Percentiles rank a stretch among this genome's conserved stretches.
Conservation (phyloP, 2,329 filamentous ascomycete genomes). For the Tolypocladium sp. region DNA sequence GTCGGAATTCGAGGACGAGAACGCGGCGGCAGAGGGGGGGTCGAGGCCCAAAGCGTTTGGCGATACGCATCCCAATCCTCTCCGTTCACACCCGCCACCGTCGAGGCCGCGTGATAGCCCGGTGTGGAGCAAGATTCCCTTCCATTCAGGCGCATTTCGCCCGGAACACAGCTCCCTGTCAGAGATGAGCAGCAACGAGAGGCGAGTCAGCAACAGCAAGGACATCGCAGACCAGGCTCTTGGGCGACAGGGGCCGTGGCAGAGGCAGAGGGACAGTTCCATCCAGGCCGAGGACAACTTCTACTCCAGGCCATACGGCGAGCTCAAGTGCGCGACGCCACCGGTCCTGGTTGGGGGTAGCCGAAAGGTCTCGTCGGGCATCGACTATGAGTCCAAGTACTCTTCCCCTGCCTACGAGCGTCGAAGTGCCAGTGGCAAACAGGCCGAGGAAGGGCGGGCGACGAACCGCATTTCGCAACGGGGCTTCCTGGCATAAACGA, state of each 20-base stretch:
- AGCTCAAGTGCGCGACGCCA: conserved; percentile 42
- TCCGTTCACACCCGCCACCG: conserved; percentile 38
- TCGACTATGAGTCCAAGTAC: conserved; percentile 36
- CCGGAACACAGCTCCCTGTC: conserved; percentile 23
- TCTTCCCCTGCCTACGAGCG: conserved; percentile 27
- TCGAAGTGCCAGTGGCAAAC: conserved; percentile 63
- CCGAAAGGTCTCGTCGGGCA: conserved; percentile 50
- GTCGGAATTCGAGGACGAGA: conserved; percentile 29
- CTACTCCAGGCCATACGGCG: conserved; percentile 50
- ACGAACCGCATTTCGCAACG: background rate
- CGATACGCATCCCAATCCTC: conserved; percentile 39
- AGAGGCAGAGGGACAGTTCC: conserved; percentile 28
- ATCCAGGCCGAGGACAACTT: conserved; percentile 41
- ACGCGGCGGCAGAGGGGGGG: conserved; percentile 14
- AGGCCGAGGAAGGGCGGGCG: conserved; percentile 56
- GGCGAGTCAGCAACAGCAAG: conserved; percentile 30
- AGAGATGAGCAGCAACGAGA: conserved; percentile 36
- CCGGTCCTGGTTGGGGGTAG: conserved; percentile 41
- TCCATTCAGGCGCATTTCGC: background rate
- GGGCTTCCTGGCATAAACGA: background rate
- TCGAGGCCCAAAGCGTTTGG: conserved; percentile 8
- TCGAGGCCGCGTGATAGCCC: background rate
- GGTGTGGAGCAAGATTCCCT: background rate
- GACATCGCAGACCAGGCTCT: conserved; percentile 24
- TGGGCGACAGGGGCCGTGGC: background rate